Evolutionary conservation across 2,329 filamentous ascomycete species (phyloP).

Genomic region (Metarhizium guizhouense): DNA sequence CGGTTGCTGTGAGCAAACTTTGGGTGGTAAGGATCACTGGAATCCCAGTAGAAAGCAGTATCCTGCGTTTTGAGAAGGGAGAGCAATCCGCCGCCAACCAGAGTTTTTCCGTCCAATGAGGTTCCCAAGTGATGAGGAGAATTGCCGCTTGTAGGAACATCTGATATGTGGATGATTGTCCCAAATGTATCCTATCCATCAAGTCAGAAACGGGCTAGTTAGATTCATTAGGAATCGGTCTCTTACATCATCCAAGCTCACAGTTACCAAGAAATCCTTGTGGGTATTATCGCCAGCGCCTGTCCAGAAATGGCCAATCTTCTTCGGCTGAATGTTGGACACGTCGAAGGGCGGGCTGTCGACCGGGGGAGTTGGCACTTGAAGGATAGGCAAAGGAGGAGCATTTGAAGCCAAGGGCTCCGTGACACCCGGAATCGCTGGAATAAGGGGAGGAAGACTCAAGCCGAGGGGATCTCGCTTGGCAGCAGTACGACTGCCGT

Average conservation of each 20-base stretch:
- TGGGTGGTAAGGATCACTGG: slow-evolving; percentile 47
- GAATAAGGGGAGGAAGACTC: slow-evolving; percentile 46
- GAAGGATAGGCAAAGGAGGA: slow-evolving; percentile 48
- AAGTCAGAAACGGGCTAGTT: no score
- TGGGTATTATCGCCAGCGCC: slow-evolving; percentile 51
- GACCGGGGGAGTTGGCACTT: slow-evolving; percentile 50
- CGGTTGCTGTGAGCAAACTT: slow-evolving; percentile 52
- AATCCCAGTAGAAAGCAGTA: slow-evolving; percentile 54
- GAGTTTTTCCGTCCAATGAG: slow-evolving; percentile 46
- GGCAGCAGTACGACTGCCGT: background rate
- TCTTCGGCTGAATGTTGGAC: slow-evolving; percentile 52
- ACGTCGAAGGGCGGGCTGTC: slow-evolving; percentile 41
- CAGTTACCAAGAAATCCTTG: slow-evolving; percentile 49
- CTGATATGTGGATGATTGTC: slow-evolving; percentile 46
- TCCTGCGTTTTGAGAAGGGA: slow-evolving; percentile 53
- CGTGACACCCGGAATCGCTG: slow-evolving; percentile 49
- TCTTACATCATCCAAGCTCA: slow-evolving; percentile 47
- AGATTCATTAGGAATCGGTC: background rate
- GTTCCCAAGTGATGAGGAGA: slow-evolving; percentile 50
- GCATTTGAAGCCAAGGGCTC: slow-evolving; percentile 34
- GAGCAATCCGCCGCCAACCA: slow-evolving; percentile 48
- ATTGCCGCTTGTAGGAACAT: slow-evolving; percentile 51
- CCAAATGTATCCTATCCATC: slow-evolving; percentile 46
- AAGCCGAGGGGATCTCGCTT: slow-evolving; percentile 12
- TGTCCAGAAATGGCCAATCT: slow-evolving; percentile 58